phyloP scores from a whole-genome alignment of 2,329 filamentous ascomycete genomes.

The Microsporum canis region DNA sequence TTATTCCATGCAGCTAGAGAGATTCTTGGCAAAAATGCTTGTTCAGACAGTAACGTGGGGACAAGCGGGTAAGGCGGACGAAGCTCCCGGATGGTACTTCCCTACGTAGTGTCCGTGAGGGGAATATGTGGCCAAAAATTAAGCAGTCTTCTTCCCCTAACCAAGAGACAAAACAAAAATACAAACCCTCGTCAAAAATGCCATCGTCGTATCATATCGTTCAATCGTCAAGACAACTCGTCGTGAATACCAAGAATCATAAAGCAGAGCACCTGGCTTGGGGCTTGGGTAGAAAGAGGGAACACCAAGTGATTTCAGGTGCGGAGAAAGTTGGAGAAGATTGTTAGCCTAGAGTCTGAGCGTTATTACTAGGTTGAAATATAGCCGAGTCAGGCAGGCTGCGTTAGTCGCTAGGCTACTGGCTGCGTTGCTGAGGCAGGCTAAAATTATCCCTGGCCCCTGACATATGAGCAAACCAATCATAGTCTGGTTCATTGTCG shows the following conservation, averaged over 20 bases:
- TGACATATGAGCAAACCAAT: constrained; percentile 11
- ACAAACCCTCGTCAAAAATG: not conserved
- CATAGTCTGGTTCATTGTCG: constrained; percentile 19
- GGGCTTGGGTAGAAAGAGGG: not conserved
- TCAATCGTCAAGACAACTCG: not conserved
- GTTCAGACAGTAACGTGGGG: not conserved
- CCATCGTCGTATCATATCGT: not conserved
- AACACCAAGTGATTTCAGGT: not conserved
- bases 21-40: constrained; percentile 3
- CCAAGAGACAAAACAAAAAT: not conserved
- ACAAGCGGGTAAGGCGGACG: not conserved
- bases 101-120: not conserved
- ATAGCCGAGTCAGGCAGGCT: not conserved
- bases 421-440: not conserved
- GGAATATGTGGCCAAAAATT: not conserved
- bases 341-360: not conserved
- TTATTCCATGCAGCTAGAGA: not conserved
- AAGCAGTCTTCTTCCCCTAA: not conserved
- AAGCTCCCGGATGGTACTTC: not conserved
- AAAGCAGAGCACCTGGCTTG: not conserved
- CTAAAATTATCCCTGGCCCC: not conserved
- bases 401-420: not conserved
- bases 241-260: not conserved
- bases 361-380: not conserved
- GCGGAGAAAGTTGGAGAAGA: not conserved